Conservation (phyloP, 345 rosid genomes). For the Salix purpurea region DNA sequence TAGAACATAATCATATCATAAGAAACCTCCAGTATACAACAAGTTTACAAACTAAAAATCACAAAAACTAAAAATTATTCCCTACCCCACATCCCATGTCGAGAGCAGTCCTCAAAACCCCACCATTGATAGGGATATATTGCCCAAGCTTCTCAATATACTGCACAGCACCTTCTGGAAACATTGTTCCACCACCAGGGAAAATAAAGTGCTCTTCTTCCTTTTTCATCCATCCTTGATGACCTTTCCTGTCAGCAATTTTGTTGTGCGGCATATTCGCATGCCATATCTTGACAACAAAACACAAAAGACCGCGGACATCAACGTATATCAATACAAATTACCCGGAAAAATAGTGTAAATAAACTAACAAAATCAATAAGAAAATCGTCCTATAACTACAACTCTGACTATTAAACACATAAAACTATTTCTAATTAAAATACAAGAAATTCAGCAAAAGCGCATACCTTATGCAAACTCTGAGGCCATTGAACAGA, state of each 20-base stretch:
- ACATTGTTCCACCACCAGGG: conserved; percentile 99
- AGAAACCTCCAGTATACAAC: conserved; percentile 2
- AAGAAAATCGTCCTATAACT: too few relatives aligned
- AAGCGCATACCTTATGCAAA: conserved; percentile 60
- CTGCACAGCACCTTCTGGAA: conserved; percentile 82
- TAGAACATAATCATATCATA: conserved; percentile 19
- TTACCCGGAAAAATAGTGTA: too few relatives aligned
- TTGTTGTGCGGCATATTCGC: conserved; percentile 95
- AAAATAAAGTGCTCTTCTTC: conserved; percentile 75
- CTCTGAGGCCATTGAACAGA: conserved; percentile 91
- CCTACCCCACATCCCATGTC: conserved; percentile 99
- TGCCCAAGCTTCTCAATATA: conserved; percentile 83
- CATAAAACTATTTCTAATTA: background rate
- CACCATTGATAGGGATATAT: conserved; percentile 67
- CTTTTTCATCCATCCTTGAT: conserved; percentile 98
- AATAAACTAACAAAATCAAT: too few relatives aligned
- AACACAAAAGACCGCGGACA: background rate
- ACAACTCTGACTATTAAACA: too few relatives aligned
- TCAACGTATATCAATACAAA: background rate
- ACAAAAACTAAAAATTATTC: background rate
- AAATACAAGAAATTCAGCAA: background rate
- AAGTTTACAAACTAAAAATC: background rate
- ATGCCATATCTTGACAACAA: conserved; percentile 78
- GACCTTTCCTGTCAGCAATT: conserved; percentile 96
- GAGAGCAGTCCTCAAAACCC: conserved; percentile 85